Base-by-base conservation (phyloP, 305 asterid species). In the Solanum chacoense region DNA sequence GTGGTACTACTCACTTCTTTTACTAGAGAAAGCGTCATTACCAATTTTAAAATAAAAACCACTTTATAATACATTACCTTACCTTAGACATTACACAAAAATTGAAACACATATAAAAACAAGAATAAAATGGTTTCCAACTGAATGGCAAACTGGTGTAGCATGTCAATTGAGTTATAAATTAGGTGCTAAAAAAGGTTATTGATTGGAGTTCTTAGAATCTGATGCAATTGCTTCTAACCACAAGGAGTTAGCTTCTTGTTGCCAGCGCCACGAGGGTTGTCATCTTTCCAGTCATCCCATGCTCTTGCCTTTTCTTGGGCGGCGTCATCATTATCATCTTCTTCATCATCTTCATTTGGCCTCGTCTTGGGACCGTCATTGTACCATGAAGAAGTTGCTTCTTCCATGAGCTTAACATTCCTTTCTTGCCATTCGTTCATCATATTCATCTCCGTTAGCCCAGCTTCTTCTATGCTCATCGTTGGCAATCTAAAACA, bases 281-380 rank as follows among this genome's bases (percentile, higher is more conserved):
- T 97, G 86, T 97, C 99, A 32, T 97, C 99, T 91, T 97, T 97
- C 99, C 99, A 97, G 92, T 97, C 99, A 78, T 96, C 99, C 99
- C 98, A 96, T 1, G 98, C 98, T 90, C 99, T 95, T 13, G 98
- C 99, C 94, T 94, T 94, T 1, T 95, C 99, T 91, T 93, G 95
- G 45, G 99, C 99, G 73, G 95, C 98, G 89, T 94, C 99, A 73
- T 95, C 98, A 24, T 97, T 95, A 1, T 93, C 96, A 4, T 93
- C 95, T 6, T 93, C 94, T 31, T 94, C 98, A 0, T 94, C 98
- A 2, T 94, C 98, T 67, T 90, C 92, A 10, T 90, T 88, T 10
- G 95, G 97, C 87, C 93, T 91, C 26, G 50, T 29, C 69, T 29
- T 91, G 84, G 40, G 90, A 65, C 89, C 89, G 40, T 96, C 98